Evolutionary conservation across 768 basidiomycete species (phyloP), one percentile per base, ranked within the genome.

Genomic region (Tubosaeta sp.): DNA sequence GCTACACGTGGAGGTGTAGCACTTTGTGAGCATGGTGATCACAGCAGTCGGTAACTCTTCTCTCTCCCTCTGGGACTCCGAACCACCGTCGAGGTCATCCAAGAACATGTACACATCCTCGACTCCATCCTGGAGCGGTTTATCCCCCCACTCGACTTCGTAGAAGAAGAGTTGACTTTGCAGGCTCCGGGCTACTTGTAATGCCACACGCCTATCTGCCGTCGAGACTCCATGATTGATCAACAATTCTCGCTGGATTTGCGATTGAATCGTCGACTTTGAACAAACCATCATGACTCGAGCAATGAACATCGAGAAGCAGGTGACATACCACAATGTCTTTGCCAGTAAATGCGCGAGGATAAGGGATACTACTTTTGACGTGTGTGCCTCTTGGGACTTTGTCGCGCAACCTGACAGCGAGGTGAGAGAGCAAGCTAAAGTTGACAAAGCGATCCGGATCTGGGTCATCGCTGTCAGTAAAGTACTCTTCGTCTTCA

Each of bases 131-230:
- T 87, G 82, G 48, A 96, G 70, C 1, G 84, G 76, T 18, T 84
- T 82, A 44, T 84, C 83, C 27, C 88, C 91, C 90, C 94, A 95
- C 64, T 97, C 94, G 7, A 97, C 94, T 66, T 98, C 95, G 63
- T 92, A 91, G 69, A 96, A 94, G 76, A 93, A 97, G 5, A 98
- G 77, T 65, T 95, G 92, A 52, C 81, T 86, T 63, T 97, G 94
- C 32, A 98, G 75, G 51, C 89, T 90, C 34, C 92, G 84, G 4
- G 93, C 96, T 32, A 95, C 86, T 64, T 88, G 84, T 25, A 96
- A 72, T 4, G 94, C 91, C 14, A 86, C 84, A 6, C 89, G 80
- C 8, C 94, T 78, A 59, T 94, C 91, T 53, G 79, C 85, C 0
- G 83, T 84, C 3, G 84, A 83, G 31, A 87, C 75, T 11, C 82